Conservation (phyloP, 768 basidiomycete genomes). For the Thelephora aurantiotincta region DNA sequence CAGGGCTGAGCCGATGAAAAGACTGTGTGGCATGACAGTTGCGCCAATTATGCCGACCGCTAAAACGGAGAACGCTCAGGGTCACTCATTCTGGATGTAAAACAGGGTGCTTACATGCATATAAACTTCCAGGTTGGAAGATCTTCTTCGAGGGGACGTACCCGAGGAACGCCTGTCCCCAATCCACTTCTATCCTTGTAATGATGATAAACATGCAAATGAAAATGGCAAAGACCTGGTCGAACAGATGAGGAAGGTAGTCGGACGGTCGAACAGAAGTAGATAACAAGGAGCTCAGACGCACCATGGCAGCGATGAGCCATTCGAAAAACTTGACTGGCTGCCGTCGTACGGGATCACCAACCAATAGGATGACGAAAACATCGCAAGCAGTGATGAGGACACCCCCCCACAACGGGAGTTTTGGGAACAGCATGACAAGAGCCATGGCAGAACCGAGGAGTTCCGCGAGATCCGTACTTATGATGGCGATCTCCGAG, state of each 20-base stretch:
- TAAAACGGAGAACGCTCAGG: slow-evolving; percentile 12
- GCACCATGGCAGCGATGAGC: slow-evolving; percentile 46
- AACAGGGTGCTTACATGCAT: slow-evolving; percentile 37
- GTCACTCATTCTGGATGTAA: slow-evolving; percentile 13
- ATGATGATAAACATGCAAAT: slow-evolving; percentile 71
- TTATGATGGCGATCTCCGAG: slow-evolving; percentile 37
- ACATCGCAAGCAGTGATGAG: slow-evolving; percentile 36
- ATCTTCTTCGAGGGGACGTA: slow-evolving; percentile 60
- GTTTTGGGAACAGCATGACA: slow-evolving; percentile 31
- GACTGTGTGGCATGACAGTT: slow-evolving; percentile 86
- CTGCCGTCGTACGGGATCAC: slow-evolving; percentile 51
- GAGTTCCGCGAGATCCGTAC: slow-evolving; percentile 46
- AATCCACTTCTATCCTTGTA: slow-evolving; percentile 51
- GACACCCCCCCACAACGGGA: slow-evolving; percentile 35
- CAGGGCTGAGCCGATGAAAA: slow-evolving; percentile 81
- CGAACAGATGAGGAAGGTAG: neutral
- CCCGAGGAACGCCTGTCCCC: slow-evolving; percentile 62
- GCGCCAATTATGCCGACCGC: slow-evolving; percentile 68
- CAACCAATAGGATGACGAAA: slow-evolving; percentile 46
- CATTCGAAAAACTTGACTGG: slow-evolving; percentile 60
- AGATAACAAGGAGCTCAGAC: slow-evolving; percentile 9
- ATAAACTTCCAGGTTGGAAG: slow-evolving; percentile 41
- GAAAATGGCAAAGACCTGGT: slow-evolving; percentile 34
- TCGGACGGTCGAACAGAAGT: slow-evolving; percentile 2
- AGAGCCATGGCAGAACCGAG: slow-evolving; percentile 48